Base-by-base conservation (phyloP, 75 land plant genomes). In the Azolla pinnata region DNA sequence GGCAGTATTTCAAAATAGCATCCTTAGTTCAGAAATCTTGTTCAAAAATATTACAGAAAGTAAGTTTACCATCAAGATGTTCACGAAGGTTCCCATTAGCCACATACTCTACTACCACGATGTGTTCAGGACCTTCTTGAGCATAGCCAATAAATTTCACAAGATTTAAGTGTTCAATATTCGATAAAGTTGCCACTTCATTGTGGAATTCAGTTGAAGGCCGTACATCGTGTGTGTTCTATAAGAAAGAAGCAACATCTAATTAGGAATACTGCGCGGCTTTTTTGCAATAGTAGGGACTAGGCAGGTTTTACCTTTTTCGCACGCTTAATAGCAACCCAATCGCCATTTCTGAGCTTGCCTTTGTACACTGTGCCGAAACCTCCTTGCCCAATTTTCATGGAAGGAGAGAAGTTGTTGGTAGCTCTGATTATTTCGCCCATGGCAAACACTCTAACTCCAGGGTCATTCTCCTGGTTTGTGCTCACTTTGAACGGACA, bases 281-380 rank as follows among this genome's bases (percentile, higher is more conserved):
- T 38, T 14, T 14, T 38, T 38, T n/a, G n/a, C n/a, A n/a, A n/a
- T n/a, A n/a, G n/a, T n/a, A n/a, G n/a, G n/a, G n/a, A 38, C 14
- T 7, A 38, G 14, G 42, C 7, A 8, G 14, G 42, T 14, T 8
- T 8, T 38, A 77, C 91, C 87, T 83, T 83, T 60, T 83, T 87
- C 16, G 83, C 87, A 10, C 91, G 83, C 54, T 86, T 86, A n/a
- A 86, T 45, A 2, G 90, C 87, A 44, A 83, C 83, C 25, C 71
- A 1, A 1, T 70, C 74, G 47, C 86, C 86, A 70, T 83, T 81
- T 0, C 57, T 63, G 17, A 86, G 79, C 31, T 48, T 72, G 16
- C 83, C 90, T 63, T 75, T 86, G 55, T 83, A 86, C 10, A 86
- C 85, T 7, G 68, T 73, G 10, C 87, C 83, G 57, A 76, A 86